These are phyloP conservation scores for Candida hungchunana DNA, from an alignment of 805 yeast species.

Conservation along the genomic window DNA sequence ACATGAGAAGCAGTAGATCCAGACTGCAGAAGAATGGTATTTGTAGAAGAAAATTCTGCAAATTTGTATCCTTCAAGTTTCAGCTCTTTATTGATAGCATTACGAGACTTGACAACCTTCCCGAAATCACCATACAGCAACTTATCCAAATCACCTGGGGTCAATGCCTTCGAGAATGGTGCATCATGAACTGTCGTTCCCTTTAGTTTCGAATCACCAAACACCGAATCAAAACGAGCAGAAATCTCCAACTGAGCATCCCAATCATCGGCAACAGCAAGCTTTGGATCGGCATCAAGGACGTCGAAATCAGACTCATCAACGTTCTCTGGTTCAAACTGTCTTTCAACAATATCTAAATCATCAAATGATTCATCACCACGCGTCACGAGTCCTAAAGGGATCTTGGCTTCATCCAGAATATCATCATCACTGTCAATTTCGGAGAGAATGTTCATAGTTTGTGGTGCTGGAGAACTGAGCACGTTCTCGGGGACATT, in stretches of 20 bases:
- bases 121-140: slow-evolving; percentile 46
- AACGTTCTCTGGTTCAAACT: slow-evolving; percentile 62
- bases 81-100: slow-evolving; percentile 28
- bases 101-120: slow-evolving; percentile 25
- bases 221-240: slow-evolving; percentile 24
- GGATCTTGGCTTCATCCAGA: slow-evolving; percentile 10
- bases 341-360: slow-evolving; percentile 49
- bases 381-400: slow-evolving; percentile 6
- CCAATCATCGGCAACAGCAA: slow-evolving; percentile 60
- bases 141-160: slow-evolving; percentile 40
- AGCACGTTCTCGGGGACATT: too few species aligned
- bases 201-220: slow-evolving; percentile 16
- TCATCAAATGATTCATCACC: slow-evolving; percentile 23
- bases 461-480: too few species aligned
- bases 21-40: slow-evolving; percentile 12
- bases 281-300: slow-evolving; percentile 39
- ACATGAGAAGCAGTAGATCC: slow-evolving; percentile 8
- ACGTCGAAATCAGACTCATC: slow-evolving; percentile 42
- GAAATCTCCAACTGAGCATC: slow-evolving; percentile 56
- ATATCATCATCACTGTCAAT: slow-evolving; percentile 11
- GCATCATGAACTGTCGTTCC: slow-evolving; percentile 22
- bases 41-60: slow-evolving; percentile 20
- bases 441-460: slow-evolving; percentile 12
- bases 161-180: slow-evolving; percentile 21
- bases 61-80: slow-evolving; percentile 24